phyloP scores from a whole-genome alignment of 2,329 filamentous ascomycete species.

The Didymella glomerata region DNA sequence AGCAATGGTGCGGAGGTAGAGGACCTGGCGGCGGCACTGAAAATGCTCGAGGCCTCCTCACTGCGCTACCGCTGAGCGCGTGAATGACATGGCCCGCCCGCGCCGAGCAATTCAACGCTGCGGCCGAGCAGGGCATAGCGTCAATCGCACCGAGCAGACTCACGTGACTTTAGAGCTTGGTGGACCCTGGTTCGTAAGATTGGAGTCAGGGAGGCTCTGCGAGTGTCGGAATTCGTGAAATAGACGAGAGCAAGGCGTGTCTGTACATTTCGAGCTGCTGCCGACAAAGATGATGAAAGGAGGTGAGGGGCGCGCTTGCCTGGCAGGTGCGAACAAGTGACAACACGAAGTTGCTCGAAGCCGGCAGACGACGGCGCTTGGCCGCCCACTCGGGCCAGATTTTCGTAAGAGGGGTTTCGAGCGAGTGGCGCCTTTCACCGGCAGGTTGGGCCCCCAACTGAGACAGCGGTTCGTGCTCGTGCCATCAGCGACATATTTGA shows the following conservation, averaged over 20 bases:
- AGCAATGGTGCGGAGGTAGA: slow-evolving; percentile 40
- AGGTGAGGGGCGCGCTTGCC: slow-evolving; percentile 33
- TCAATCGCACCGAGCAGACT: neutral
- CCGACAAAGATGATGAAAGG: slow-evolving; percentile 18
- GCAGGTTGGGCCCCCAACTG: slow-evolving; percentile 4
- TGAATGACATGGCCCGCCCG: slow-evolving; percentile 29
- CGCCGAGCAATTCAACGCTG: slow-evolving; percentile 23
- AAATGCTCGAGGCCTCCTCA: slow-evolving; percentile 21
- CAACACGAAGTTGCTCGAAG: slow-evolving; percentile 31
- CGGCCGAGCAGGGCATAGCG: slow-evolving; percentile 17
- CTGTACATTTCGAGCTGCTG: slow-evolving; percentile 2
- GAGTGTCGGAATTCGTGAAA: neutral
- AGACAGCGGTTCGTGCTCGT: slow-evolving; percentile 6
- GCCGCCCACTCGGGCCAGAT: slow-evolving; percentile 21
- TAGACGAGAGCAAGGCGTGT: neutral
- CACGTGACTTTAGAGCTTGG: slow-evolving; percentile 19
- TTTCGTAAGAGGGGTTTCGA: slow-evolving; percentile 30
- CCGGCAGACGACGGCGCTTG: slow-evolving; percentile 28
- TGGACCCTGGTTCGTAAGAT: slow-evolving; percentile 12
- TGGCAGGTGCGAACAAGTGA: slow-evolving; percentile 29
- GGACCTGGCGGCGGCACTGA: slow-evolving; percentile 37
- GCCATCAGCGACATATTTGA: slow-evolving; percentile 3
- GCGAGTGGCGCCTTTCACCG: slow-evolving; percentile 19
- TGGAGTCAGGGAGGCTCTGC: slow-evolving; percentile 5
- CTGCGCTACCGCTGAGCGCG: slow-evolving; percentile 24